Evolutionary conservation across 441 rosid genomes (phyloP).

Genomic region (Populus trichocarpa): DNA sequence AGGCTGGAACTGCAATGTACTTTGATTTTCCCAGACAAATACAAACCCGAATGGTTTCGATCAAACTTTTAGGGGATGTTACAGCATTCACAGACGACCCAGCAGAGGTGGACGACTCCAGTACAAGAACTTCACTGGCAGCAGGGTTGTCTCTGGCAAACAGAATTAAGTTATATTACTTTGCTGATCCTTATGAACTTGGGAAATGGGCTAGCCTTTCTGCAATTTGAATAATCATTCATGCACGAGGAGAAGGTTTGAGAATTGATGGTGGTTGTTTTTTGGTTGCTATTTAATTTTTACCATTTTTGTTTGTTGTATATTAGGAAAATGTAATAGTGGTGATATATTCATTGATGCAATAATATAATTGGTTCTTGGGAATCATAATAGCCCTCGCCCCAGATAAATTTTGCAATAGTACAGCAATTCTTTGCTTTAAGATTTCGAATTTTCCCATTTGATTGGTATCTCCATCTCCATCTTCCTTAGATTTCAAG

Average conservation of each 20-base stretch:
- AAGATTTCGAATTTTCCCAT: neutral
- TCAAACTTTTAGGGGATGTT: slow-evolving; percentile 82
- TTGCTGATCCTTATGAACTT: slow-evolving; percentile 74
- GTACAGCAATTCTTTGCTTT: neutral
- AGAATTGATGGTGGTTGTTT: slow-evolving; percentile 14
- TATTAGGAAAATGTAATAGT: slow-evolving; percentile 17
- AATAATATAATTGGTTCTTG: slow-evolving; percentile 1
- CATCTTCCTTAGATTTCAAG: neutral
- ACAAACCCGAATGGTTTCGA: slow-evolving; percentile 58
- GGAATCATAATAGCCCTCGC: neutral
- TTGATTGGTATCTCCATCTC: neutral
- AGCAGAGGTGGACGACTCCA: slow-evolving; percentile 61
- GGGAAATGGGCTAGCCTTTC: slow-evolving; percentile 97
- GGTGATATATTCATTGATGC: slow-evolving; percentile 14
- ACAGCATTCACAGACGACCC: slow-evolving; percentile 72
- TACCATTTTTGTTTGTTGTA: slow-evolving; percentile 23
- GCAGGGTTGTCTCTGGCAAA: slow-evolving; percentile 67
- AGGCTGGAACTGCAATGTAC: slow-evolving; percentile 79
- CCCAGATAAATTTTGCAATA: slow-evolving; percentile 7
- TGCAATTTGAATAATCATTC: slow-evolving; percentile 32
- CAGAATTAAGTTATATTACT: slow-evolving; percentile 72
- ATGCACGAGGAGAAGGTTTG: slow-evolving; percentile 1
- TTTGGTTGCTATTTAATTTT: slow-evolving; percentile 2
- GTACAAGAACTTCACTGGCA: slow-evolving; percentile 47
- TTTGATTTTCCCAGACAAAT: slow-evolving; percentile 71